Evolutionary conservation across 805 yeast species (phyloP).

Genomic region (Kodamaea restingae): DNA sequence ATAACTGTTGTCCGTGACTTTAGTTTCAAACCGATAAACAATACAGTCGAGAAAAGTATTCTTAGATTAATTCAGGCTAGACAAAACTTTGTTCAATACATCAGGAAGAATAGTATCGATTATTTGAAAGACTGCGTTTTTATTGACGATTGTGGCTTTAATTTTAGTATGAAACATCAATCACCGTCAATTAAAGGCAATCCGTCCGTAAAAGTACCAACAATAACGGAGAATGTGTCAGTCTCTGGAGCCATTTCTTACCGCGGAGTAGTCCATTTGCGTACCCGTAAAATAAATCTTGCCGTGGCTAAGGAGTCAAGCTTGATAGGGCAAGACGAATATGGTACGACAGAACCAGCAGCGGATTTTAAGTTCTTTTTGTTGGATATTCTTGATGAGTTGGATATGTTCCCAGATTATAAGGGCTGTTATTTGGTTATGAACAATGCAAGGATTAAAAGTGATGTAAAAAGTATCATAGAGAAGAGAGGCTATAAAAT

Average conservation of each 20-base stretch:
- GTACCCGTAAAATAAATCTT: too few relatives aligned
- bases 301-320: too few relatives aligned
- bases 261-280: too few relatives aligned
- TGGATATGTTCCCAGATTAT: not conserved
- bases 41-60: not conserved
- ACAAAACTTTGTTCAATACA: not conserved
- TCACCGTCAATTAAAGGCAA: too few relatives aligned
- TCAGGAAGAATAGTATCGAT: not conserved
- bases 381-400: not conserved
- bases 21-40: too few relatives aligned
- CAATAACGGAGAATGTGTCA: not conserved
- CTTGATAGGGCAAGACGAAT: too few relatives aligned
- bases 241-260: too few relatives aligned
- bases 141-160: not conserved
- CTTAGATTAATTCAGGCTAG: not conserved
- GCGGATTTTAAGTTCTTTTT: not conserved
- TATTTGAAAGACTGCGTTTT: not conserved
- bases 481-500: conserved; percentile 11
- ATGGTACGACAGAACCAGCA: not conserved
- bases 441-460: conserved; percentile 16
- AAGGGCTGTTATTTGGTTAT: conserved; percentile 8
- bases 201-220: too few relatives aligned
- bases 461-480: conserved; percentile 11
- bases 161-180: not conserved
- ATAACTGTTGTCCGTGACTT: too few relatives aligned